These are phyloP conservation scores for Rosa chinensis DNA, from an alignment of 306 rosid genomes.

Conservation along the genomic window DNA sequence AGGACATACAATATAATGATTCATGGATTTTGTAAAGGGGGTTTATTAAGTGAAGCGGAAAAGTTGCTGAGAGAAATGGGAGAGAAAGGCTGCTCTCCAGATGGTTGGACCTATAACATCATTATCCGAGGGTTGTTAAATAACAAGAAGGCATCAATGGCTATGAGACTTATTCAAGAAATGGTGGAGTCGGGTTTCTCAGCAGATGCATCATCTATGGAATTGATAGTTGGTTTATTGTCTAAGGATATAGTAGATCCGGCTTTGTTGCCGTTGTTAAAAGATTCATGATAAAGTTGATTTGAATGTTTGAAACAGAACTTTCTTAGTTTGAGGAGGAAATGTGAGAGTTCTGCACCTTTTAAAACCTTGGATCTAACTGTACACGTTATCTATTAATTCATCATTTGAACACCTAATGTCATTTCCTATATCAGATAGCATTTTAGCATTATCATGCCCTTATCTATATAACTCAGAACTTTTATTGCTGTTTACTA, in stretches of 20 bases:
- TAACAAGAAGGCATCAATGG: neutral
- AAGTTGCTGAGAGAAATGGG: slow-evolving; percentile 1
- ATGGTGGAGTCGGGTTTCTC: neutral
- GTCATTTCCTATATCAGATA: no score
- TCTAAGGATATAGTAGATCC: neutral
- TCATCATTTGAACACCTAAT: no score
- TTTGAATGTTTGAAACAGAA: no score
- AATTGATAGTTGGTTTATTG: neutral
- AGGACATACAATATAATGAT: neutral
- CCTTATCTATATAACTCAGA: no score
- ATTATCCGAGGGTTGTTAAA: neutral
- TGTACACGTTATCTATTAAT: no score
- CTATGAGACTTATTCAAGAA: neutral
- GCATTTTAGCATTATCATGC: no score
- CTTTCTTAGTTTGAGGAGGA: no score
- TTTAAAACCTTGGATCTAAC: no score
- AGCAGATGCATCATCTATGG: neutral
- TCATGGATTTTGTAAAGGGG: accelerated
- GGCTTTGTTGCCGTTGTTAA: no score
- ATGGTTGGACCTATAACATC: neutral
- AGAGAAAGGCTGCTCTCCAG: neutral
- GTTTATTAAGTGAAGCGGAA: neutral
- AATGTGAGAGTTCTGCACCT: no score
- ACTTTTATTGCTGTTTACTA: no score
- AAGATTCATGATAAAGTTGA: no score